Percentiles rank a stretch among this genome's conserved stretches.
Evolutionary conservation across 192 early-diverging fungal genomes (phyloP).

Genomic region (Coemansia sp.): DNA sequence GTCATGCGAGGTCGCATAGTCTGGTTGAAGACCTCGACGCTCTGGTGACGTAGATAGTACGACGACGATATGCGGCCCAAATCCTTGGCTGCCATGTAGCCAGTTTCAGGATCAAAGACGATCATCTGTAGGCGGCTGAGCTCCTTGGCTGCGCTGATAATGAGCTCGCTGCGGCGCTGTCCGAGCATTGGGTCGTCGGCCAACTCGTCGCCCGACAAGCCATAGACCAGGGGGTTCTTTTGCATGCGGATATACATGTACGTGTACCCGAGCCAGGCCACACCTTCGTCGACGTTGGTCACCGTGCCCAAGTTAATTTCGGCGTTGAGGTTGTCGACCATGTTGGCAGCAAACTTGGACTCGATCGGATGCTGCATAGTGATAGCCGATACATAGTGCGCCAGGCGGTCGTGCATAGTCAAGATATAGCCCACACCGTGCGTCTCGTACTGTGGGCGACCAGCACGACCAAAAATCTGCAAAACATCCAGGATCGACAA

Average conservation of each 20-base stretch:
- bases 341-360: constrained; percentile 80
- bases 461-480: constrained; percentile 99
- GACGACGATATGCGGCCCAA: constrained; percentile 91
- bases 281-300: constrained; percentile 92
- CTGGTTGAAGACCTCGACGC: constrained; percentile 86
- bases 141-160: constrained; percentile 71
- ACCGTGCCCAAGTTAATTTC: constrained; percentile 96
- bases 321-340: constrained; percentile 97
- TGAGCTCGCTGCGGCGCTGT: constrained; percentile 79
- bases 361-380: constrained; percentile 98
- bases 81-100: constrained; percentile 87
- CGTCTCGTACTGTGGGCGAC: constrained; percentile 90
- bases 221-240: constrained; percentile 94
- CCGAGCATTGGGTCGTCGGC: constrained; percentile 80
- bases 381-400: constrained; percentile 92
- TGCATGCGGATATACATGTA: constrained; percentile 96
- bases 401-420: constrained; percentile 91
- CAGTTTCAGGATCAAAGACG: constrained; percentile 79
- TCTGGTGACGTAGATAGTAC: constrained; percentile 89
- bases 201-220: constrained; percentile 77
- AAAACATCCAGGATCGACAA: constrained; percentile 98
- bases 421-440: constrained; percentile 94
- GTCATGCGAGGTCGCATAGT: constrained; percentile 88
- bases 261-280: constrained; percentile 97
- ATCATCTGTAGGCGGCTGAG: constrained; percentile 94